These are phyloP conservation scores for Carex scoparia DNA, from an alignment of 176 grass and related monocot species.

Conservation along the genomic window DNA sequence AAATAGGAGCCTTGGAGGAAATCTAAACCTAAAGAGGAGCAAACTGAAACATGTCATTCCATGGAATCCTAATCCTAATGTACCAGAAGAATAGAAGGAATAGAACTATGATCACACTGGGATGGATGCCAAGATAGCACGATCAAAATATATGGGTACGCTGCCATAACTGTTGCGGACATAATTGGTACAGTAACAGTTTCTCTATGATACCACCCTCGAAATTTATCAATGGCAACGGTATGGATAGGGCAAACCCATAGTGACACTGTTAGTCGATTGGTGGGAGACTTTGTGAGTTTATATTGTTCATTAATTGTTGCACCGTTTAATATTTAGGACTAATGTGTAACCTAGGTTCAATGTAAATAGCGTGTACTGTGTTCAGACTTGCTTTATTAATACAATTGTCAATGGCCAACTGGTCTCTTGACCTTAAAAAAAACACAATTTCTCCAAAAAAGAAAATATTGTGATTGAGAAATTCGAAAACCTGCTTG, in stretches of 20 bases:
- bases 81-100: not conserved
- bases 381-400: too few species aligned
- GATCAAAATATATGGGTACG: not conserved
- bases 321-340: too few species aligned
- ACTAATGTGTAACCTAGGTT: too few species aligned
- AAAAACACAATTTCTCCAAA: not conserved
- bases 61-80: not conserved
- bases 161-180: not conserved
- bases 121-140: not conserved
- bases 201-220: not conserved
- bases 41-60: not conserved
- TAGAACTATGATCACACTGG: not conserved
- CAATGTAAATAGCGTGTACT: too few species aligned
- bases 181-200: not conserved
- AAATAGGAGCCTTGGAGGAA: not conserved
- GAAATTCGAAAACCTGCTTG: conserved; percentile 47
- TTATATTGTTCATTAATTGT: too few species aligned
- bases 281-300: too few species aligned
- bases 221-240: too few species aligned
- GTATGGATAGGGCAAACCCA: too few species aligned
- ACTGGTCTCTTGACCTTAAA: too few species aligned
- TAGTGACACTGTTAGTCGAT: too few species aligned
- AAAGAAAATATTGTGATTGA: not conserved
- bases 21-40: not conserved
- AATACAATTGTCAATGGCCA: too few species aligned